A percentile compares a stretch with the other conserved stretches of the same genome.
Conservation (phyloP, 257 asterid species). For the Coffea canephora region DNA sequence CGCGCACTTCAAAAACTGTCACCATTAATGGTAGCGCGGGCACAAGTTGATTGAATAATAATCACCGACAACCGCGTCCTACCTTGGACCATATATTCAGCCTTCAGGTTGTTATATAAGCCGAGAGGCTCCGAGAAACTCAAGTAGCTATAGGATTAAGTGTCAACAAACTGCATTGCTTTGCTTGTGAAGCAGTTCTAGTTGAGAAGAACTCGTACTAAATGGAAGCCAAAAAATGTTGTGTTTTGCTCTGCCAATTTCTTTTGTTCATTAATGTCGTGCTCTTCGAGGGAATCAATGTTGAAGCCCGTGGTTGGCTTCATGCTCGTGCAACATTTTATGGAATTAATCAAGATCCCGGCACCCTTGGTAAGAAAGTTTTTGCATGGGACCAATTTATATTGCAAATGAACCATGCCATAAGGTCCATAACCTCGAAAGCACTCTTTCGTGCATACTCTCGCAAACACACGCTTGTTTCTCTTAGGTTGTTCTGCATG, state of each 20-base stretch:
- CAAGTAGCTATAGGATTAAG: neutral
- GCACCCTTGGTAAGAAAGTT: conserved; percentile 49
- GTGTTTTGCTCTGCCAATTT: conserved; percentile 12
- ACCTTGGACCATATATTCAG: neutral
- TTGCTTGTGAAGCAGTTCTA: neutral
- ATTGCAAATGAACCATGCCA: no score
- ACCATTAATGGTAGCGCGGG: neutral
- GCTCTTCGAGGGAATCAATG: conserved; percentile 29
- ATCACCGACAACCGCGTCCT: conserved; percentile 57
- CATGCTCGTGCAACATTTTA: conserved; percentile 64
- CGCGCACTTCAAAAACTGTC: conserved; percentile 18
- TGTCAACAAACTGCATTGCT: no score
- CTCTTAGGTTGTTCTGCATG: no score
- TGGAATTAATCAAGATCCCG: conserved; percentile 58
- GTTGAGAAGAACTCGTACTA: no score
- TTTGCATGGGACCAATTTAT: no score
- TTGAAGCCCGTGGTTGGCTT: conserved; percentile 38
- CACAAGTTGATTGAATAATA: conserved; percentile 13
- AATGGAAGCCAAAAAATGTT: neutral
- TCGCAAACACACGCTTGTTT: no score
- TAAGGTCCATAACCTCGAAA: no score
- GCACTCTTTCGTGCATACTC: no score
- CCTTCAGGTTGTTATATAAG: neutral
- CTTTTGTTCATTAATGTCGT: conserved; percentile 19
- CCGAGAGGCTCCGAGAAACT: neutral